Evolutionary conservation across 768 basidiomycete genomes (phyloP).

Genomic region (Agrocybe pediades): DNA sequence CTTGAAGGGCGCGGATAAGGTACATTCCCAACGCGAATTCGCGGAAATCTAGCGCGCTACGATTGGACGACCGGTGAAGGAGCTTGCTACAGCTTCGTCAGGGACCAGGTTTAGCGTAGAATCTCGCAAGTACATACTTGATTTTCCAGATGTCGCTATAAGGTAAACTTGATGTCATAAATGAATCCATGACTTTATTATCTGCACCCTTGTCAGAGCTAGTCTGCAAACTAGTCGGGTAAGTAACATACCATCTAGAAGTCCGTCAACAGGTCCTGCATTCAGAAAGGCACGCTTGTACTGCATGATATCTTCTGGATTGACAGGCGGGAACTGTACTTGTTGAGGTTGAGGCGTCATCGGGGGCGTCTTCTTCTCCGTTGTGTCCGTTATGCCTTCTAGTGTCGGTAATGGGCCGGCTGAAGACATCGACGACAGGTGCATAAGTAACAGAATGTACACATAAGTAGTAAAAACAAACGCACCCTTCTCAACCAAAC

Average conservation of each 20-base stretch:
- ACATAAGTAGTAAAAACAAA: conserved; percentile 3
- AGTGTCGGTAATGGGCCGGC: conserved; percentile 52
- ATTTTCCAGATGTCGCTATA: conserved; percentile 62
- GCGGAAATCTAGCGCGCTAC: conserved; percentile 60
- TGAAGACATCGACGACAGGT: conserved; percentile 24
- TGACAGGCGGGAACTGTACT: conserved; percentile 44
- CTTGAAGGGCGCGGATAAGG: conserved; percentile 48
- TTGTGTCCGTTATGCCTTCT: conserved; percentile 28
- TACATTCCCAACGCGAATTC: conserved; percentile 77
- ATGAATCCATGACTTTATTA: conserved; percentile 61
- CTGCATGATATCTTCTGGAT: conserved; percentile 51
- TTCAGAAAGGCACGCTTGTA: conserved; percentile 56
- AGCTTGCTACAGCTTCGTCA: conserved; percentile 46
- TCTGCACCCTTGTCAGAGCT: conserved; percentile 31
- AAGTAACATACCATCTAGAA: conserved; percentile 48
- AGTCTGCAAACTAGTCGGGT: neutral
- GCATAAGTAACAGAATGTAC: neutral
- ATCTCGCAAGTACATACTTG: conserved; percentile 42
- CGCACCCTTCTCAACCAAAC: conserved; percentile 49
- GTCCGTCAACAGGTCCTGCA: conserved; percentile 51
- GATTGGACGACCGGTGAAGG: conserved; percentile 57
- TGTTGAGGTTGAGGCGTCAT: conserved; percentile 22
- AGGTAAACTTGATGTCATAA: conserved; percentile 61
- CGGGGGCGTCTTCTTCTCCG: neutral
- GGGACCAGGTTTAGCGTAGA: neutral